Base-by-base conservation (phyloP, 1,284 basidiomycete species). In the Veloporphyrellus conicus region DNA sequence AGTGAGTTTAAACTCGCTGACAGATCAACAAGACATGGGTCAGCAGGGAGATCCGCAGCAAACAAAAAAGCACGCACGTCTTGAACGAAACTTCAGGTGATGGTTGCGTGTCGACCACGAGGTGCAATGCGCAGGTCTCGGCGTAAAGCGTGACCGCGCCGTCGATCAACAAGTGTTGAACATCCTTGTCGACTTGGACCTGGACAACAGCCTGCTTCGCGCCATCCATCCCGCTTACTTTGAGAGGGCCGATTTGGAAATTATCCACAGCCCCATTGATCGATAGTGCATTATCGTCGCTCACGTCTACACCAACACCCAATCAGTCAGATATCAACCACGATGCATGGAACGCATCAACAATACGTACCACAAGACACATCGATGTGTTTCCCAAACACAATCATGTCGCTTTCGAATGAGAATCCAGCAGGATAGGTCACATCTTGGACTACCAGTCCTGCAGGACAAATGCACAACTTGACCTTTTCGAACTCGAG, bases 341-440 rank as follows among this genome's bases (percentile, higher is more conserved):
- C 7, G 9, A 9, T 15, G 14, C 7, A 11, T n/a, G 3, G 28
- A 7, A 23, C 12, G 7, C 12, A 28, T 38, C 0, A 11, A 31
- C 34, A 31, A 15, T 14, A 39, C 49, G 20, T 14, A 52, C 50
- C 12, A 22, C 48, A 51, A 25, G 39, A 45, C 9, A 45, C 34
- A 14, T 42, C 15, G 14, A 45, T n/a, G 3, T 34, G 35, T 40
- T 40, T 45, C 3, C 50, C 49, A 16, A 52, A 52, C 15, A 52
- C 1, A n/a, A 36, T 18, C 50, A 52, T 52, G 19, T 43, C 10
- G 22, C 50, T 40, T 22, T 35, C 25, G 41, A 52, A 52, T 5
- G 49, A 52, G 18, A 52, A 52, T 11, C 50, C 50, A 1, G 40
- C 14, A 20, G 49, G 50, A 32, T 52, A 52, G 12, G 29, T 19